A percentile compares a stretch with the other conserved stretches of the same genome.
Evolutionary conservation across 192 early-diverging fungal species (phyloP).

Genomic region (Umbelopsis sp.): DNA sequence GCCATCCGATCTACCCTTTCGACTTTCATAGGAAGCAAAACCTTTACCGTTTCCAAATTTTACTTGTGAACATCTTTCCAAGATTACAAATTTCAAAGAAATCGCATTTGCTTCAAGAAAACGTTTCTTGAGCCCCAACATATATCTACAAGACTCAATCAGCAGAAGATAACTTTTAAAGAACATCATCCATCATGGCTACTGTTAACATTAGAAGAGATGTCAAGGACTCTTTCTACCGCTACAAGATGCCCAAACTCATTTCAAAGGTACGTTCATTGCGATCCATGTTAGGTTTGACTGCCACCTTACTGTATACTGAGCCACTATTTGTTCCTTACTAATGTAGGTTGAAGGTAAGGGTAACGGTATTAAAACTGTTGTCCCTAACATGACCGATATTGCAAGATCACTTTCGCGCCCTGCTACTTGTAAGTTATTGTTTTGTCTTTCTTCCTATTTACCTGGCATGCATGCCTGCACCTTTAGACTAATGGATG

Average conservation of each 20-base stretch:
- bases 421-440: constrained; percentile 74
- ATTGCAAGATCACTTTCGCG: constrained; percentile 87
- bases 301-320: neutral
- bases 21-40: constrained; percentile 6
- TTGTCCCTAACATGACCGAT: constrained; percentile 95
- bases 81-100: constrained; percentile 19
- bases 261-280: constrained; percentile 66
- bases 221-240: constrained; percentile 92
- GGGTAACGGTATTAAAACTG: constrained; percentile 99
- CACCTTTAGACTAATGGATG: too few relatives aligned
- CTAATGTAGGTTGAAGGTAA: constrained; percentile 84
- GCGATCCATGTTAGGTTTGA: neutral
- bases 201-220: constrained; percentile 88
- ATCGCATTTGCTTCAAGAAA: constrained; percentile 12
- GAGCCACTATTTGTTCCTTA: constrained; percentile 21
- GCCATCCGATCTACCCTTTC: constrained; percentile 1
- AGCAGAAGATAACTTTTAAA: constrained; percentile 12
- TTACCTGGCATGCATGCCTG: neutral
- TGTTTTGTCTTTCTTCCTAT: neutral
- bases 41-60: constrained; percentile 12
- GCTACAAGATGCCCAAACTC: constrained; percentile 98
- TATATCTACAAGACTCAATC: constrained; percentile 12
- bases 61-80: constrained; percentile 15
- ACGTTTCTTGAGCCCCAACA: constrained; percentile 14
- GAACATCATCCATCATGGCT: constrained; percentile 56